Evolutionary conservation across 2,329 filamentous ascomycete species (phyloP), one percentile per base, ranked within the genome.

Genomic region (Magnaporthiopsis rhizophila): DNA sequence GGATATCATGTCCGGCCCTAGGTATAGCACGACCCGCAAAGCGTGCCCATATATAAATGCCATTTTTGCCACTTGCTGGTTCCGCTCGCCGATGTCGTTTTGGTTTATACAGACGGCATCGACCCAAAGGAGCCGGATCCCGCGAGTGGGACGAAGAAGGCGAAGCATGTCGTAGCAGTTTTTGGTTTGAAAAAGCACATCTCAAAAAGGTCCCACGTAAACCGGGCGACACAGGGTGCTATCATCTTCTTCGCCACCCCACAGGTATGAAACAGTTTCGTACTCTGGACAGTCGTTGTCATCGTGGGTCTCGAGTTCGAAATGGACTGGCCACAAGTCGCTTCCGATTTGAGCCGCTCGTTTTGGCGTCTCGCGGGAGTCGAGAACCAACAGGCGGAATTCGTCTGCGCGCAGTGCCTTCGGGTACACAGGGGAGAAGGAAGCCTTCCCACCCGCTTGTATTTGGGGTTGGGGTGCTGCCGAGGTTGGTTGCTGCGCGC

Each of bases 161-260:
- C 21, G 24, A 0, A 74, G 69, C 67, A 74, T 69, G 1, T 66
- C 65, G 58, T 62, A 66, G 64, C 72, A 74, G 57, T 74, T 75
- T 4, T 65, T 67, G 0, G 71, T 73, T 36, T 71, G 71, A 1
- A 73, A 62, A 1, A 71, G 38, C 0, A 74, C 64, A 50, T 74
- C 71, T 69, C 72, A 74, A 34, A 67, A 71, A 0, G 59, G 56
- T 0, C 71, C 72, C 30, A 72, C 26, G 56, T 65, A 73, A 11
- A 73, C 64, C 21, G 71, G 72, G 3, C 38, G 34, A 28, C 65
- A 67, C 1, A 56, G 67, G 0, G 66, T 58, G n/a, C 38, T 68
- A 57, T 73, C 70, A 3, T 58, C 67, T 12, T 69, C 65, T 59
- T 74, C 71, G 24, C 70, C 71, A 8, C 28, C 71, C 53, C 62